Base-by-base conservation (phyloP, 441 rosid genomes). In the Omphalea diandra region DNA sequence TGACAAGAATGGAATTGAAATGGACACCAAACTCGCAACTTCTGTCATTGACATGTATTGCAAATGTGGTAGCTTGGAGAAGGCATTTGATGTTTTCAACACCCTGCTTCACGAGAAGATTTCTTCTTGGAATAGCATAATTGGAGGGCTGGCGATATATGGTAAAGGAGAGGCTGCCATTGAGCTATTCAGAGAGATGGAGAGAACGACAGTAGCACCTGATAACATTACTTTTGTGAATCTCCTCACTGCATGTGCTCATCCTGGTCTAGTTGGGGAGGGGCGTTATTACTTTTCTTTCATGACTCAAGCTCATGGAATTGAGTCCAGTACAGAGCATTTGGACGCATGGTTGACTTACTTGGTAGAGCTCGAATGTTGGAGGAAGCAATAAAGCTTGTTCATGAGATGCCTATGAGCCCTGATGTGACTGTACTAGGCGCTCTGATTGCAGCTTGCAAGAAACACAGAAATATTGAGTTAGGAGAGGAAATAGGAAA, bases 31-130 rank as follows among this genome's bases (percentile, higher is more conserved):
- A 27, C 79, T 84, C 40, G 62, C 74, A 26, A 80, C 81, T n/a
- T 68, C 83, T 15, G 66, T 82, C 41, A 75, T 82, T 58, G 83
- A 73, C 68, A 76, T 84, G 86, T 84, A 82, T 14, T 75, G 73
- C 54, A 84, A 75, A 67, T 82, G 83, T 26, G 86, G 88, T 52
- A 70, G 75, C 60, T 53, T 55, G 57, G 64, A 67, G 22, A 79
- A 74, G 22, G 79, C 77, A 27, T 36, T 73, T 35, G 54, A 65
- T 36, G 67, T 82, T 52, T 67, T 76, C 29, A 68, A 56, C 38
- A 57, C 29, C 10, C 55, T 56, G 20, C 43, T 40, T 40, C 29
- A 26, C 17, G 80, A 78, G 43, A 67, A 62, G 0, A 58, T 74
- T 68, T 77, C 81, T 46, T 72, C 83, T 9, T 81, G 83, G 82